Evolutionary conservation across 2,329 filamentous ascomycete genomes (phyloP).

Genomic region (Penicillium palitans): DNA sequence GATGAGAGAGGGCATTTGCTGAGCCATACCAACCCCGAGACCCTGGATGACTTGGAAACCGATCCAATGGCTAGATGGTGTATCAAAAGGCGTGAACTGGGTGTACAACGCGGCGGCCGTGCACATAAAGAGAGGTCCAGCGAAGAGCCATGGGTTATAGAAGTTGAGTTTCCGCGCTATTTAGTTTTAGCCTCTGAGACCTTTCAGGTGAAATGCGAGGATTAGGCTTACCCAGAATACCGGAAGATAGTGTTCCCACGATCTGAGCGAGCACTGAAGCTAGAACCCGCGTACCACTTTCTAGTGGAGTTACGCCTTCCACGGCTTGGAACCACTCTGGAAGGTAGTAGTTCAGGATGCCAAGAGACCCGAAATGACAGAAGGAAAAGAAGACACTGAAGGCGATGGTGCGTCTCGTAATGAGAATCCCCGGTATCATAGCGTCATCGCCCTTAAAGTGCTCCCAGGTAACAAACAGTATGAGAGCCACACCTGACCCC

Average conservation of each 20-base stretch:
- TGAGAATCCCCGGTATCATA: constrained; percentile 8
- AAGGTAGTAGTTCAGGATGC: constrained; percentile 1
- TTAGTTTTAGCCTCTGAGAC: neutral
- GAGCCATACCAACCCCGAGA: constrained; percentile 7
- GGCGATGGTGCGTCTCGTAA: neutral
- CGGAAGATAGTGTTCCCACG: neutral
- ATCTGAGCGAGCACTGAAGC: neutral
- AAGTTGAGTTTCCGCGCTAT: neutral
- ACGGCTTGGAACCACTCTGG: neutral
- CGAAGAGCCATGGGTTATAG: constrained; percentile 8
- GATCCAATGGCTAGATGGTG: constrained; percentile 9
- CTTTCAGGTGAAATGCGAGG: neutral
- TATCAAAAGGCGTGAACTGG: neutral
- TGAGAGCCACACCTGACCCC: constrained; percentile 6
- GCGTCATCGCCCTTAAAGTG: constrained; percentile 4
- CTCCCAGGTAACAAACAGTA: constrained; percentile 6
- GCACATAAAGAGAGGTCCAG: constrained; percentile 6
- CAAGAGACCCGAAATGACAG: neutral
- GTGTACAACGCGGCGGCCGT: constrained; percentile 4
- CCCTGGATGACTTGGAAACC: constrained; percentile 10
- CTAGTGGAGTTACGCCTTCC: neutral
- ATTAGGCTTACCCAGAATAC: neutral
- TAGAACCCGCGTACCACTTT: neutral
- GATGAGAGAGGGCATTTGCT: constrained; percentile 10
- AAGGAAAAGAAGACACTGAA: neutral